These are phyloP conservation scores for Amesomyces nigricolor DNA, from an alignment of 2,329 filamentous ascomycete genomes.

Conservation along the genomic window DNA sequence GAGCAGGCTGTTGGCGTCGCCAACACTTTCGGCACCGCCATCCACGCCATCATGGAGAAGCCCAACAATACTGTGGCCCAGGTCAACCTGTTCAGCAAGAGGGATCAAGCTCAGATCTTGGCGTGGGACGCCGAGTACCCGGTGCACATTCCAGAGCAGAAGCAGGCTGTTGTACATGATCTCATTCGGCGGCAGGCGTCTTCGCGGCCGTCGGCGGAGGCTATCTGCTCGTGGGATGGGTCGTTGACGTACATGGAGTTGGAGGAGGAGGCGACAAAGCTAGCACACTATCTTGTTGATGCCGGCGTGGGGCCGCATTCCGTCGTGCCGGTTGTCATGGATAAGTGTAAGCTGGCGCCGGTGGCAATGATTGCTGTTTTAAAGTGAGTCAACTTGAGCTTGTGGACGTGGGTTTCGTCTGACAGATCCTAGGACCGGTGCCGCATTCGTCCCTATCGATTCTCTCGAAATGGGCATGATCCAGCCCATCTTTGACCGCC, in stretches of 20 bases:
- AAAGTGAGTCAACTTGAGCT: conserved; percentile 44
- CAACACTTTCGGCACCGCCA: conserved; percentile 48
- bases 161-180: conserved; percentile 40
- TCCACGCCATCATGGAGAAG: conserved; percentile 44
- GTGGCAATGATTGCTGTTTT: conserved; percentile 64
- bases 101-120: conserved; percentile 49
- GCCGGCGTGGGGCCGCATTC: conserved; percentile 47
- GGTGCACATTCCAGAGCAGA: conserved; percentile 35
- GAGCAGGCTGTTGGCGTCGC: conserved; percentile 44
- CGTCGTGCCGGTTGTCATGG: conserved; percentile 60
- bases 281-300: conserved; percentile 43
- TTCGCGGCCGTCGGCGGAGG: conserved; percentile 36
- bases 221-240: conserved; percentile 43
- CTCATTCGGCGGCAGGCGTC: conserved; percentile 39
- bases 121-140: conserved; percentile 45
- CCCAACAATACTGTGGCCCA: conserved; percentile 40
- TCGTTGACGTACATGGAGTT: conserved; percentile 39
- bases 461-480: conserved; percentile 39
- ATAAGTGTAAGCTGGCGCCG: conserved; percentile 64
- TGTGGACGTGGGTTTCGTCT: conserved; percentile 28
- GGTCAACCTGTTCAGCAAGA: conserved; percentile 49
- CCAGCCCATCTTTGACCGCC: conserved; percentile 38
- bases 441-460: conserved; percentile 47
- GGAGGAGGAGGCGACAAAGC: conserved; percentile 33
- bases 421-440: conserved; percentile 35